These are phyloP conservation scores for Debaryomyces singareniensis DNA, from an alignment of 1,139 yeast species.

Conservation along the genomic window DNA sequence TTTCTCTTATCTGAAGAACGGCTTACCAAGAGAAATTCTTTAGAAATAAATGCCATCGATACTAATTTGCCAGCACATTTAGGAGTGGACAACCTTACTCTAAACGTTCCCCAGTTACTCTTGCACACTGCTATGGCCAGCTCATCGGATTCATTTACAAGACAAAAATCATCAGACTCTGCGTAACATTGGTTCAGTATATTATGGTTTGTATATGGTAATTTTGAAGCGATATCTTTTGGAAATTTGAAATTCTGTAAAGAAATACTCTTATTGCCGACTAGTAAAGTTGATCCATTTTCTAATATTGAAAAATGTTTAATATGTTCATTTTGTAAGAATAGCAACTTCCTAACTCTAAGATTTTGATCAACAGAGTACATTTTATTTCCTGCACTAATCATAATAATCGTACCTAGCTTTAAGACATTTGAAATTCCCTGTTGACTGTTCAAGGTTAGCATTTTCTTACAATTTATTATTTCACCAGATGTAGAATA, in stretches of 20 bases:
- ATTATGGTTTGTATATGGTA: conserved; percentile 6
- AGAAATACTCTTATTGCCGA: conserved; percentile 5
- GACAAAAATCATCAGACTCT: conserved; percentile 2
- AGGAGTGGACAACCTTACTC: no score
- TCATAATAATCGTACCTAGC: not conserved
- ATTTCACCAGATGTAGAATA: not conserved
- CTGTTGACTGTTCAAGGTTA: not conserved
- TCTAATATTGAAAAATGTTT: conserved; percentile 2
- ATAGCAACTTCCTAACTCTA: not conserved
- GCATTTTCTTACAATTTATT: not conserved
- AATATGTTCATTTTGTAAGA: not conserved
- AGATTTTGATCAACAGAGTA: not conserved
- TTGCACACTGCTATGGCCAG: no score
- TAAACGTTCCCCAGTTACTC: no score
- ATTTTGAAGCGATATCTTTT: not conserved
- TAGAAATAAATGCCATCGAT: no score
- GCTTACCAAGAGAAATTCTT: no score
- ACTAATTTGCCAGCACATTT: no score
- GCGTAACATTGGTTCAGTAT: conserved; percentile 5
- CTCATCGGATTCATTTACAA: no score
- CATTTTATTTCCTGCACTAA: not conserved
- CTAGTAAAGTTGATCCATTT: conserved; percentile 1
- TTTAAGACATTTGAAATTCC: not conserved
- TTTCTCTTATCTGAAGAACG: no score
- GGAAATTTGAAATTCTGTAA: conserved; percentile 1